phyloP scores from a whole-genome alignment of 305 asterid genomes.

The Solanum hybrid region DNA sequence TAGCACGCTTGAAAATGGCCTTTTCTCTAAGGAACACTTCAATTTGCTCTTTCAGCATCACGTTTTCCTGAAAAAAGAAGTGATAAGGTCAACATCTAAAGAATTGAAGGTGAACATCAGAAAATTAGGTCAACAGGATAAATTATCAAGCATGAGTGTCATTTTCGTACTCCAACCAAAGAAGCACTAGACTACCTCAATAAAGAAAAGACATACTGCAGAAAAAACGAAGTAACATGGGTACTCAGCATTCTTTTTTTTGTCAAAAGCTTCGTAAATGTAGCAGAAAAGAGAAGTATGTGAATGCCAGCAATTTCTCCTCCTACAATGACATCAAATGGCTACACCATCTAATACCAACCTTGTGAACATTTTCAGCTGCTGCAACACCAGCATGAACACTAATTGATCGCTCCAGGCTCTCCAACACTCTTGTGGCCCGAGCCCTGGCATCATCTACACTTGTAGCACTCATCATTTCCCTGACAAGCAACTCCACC shows the following conservation, averaged over 20 bases:
- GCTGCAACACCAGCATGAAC: conserved; percentile 33
- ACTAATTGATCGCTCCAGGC: conserved; percentile 61
- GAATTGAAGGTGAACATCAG: background rate
- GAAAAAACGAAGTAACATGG: background rate
- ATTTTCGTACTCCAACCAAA: background rate
- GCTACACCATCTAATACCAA: conserved; percentile 7
- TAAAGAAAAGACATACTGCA: background rate
- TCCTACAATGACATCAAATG: background rate
- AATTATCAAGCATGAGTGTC: background rate
- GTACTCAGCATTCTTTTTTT: background rate
- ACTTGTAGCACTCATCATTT: conserved; percentile 57
- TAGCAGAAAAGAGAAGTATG: background rate
- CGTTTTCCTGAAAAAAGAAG: conserved; percentile 45
- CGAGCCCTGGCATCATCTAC: conserved; percentile 74
- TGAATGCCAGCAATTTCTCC: background rate
- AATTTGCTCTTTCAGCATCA: conserved; percentile 63
- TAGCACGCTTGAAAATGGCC: conserved; percentile 74
- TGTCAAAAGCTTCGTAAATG: background rate
- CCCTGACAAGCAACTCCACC: conserved; percentile 65
- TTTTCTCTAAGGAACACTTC: conserved; percentile 52
- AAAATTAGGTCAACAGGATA: background rate
- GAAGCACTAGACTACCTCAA: background rate
- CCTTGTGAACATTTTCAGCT: conserved; percentile 49
- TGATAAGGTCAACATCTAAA: background rate
- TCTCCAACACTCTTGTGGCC: conserved; percentile 51